Percentiles rank a stretch among this genome's conserved stretches.
phyloP scores from a whole-genome alignment of 192 early-diverging fungal species.

The Coemansia sp. region DNA sequence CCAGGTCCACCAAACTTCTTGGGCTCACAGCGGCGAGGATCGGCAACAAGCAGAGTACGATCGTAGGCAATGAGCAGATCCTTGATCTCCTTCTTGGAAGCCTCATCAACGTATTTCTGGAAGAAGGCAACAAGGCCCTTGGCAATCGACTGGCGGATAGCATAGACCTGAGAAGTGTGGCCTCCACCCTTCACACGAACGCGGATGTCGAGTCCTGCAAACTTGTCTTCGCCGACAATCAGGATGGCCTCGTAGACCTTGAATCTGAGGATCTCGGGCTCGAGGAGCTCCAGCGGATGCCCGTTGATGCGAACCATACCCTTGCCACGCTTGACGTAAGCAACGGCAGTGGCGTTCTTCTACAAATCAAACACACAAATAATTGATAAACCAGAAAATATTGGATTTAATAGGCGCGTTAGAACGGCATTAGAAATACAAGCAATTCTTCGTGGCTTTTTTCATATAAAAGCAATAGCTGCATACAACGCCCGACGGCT shows the following conservation, averaged over 20 bases:
- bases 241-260: conserved; percentile 99
- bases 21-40: conserved; percentile 98
- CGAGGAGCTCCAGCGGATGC: conserved; percentile 90
- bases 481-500: no score
- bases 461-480: neutral
- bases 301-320: conserved; percentile 99
- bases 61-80: conserved; percentile 87
- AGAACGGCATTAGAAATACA: no score
- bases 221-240: conserved; percentile 94
- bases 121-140: conserved; percentile 99
- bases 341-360: conserved; percentile 99
- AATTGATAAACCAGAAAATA: neutral
- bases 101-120: conserved; percentile 99
- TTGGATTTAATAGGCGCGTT: no score
- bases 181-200: conserved; percentile 97
- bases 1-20: conserved; percentile 99
- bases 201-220: conserved; percentile 95
- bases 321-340: conserved; percentile 96
- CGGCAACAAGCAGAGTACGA: conserved; percentile 96
- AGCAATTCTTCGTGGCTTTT: neutral
- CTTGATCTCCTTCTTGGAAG: conserved; percentile 99
- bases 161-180: conserved; percentile 95
- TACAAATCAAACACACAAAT: conserved; percentile 22
- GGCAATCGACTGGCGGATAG: conserved; percentile 98
- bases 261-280: conserved; percentile 95